Percentiles rank a stretch among this genome's conserved stretches.
phyloP scores from a whole-genome alignment of 2,329 filamentous ascomycete species.

The Tolypocladium cylindrosporum region DNA sequence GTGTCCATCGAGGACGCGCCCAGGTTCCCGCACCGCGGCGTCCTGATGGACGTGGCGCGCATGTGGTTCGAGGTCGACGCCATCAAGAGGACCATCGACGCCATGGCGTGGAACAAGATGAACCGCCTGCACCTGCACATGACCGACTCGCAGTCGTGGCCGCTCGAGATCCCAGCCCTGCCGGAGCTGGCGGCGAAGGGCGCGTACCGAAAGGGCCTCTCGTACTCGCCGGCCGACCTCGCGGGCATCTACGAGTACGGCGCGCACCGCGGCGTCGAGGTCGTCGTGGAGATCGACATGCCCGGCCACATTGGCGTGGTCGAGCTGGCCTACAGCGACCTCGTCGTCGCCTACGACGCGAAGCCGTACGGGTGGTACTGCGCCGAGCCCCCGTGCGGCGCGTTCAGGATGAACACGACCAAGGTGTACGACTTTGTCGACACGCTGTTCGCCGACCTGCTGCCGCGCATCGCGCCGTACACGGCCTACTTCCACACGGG shows the following conservation, averaged over 20 bases:
- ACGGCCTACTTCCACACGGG: slow-evolving; percentile 75
- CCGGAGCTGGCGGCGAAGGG: slow-evolving; percentile 61
- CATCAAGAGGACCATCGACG: slow-evolving; percentile 68
- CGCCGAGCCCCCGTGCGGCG: slow-evolving; percentile 54
- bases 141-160: slow-evolving; percentile 80
- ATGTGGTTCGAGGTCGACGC: slow-evolving; percentile 59
- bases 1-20: slow-evolving; percentile 64
- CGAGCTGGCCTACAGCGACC: slow-evolving; percentile 38
- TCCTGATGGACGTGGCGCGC: slow-evolving; percentile 70
- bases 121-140: slow-evolving; percentile 74
- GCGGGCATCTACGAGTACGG: slow-evolving; percentile 61
- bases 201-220: slow-evolving; percentile 57
- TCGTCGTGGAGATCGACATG: slow-evolving; percentile 54
- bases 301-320: slow-evolving; percentile 49
- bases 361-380: slow-evolving; percentile 50
- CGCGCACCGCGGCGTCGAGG: slow-evolving; percentile 46
- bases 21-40: slow-evolving; percentile 64
- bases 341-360: slow-evolving; percentile 44
- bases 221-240: slow-evolving; percentile 59
- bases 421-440: slow-evolving; percentile 63
- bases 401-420: slow-evolving; percentile 66
- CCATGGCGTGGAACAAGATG: slow-evolving; percentile 69
- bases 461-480: slow-evolving; percentile 62
- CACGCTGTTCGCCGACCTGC: slow-evolving; percentile 62
- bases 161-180: slow-evolving; percentile 66